Evolutionary conservation across 2,329 filamentous ascomycete species (phyloP), one percentile per base, ranked within the genome.

Genomic region (Gremmenia infestans): DNA sequence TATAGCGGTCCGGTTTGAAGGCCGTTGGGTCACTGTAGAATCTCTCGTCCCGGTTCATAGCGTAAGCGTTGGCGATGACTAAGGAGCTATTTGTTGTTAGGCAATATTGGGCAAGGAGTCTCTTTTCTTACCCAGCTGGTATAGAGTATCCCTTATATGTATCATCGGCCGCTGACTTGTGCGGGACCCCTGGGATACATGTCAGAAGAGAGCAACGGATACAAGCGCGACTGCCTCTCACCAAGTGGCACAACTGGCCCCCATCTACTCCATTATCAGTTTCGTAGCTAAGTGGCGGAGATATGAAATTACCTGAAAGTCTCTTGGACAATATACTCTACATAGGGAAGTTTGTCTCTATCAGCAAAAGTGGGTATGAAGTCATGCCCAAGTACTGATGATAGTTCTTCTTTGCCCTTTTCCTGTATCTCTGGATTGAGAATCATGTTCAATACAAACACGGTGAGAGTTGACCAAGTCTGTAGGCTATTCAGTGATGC

Each of bases 101-200:
- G 56, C 14, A 75, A 59, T 19, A 75, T 55, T 4, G 66, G 67
- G 0, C 9, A 15, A 14, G 2, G 37, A 15, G 9, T 19, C 15
- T 32, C 2, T 71, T 63, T 8, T 36, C n/a, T 14, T 12, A 39
- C 19, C 81, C 81, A 15, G 76, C 76, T 14, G 80, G 80, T 50
- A 85, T 81, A 58, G 76, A 74, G 64, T 79, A 78, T 43, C 77
- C 80, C 35, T 78, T 72, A 62, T 83, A 84, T 12, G 75, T 71
- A 52, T 83, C 81, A 49, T 83, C 81, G 49, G 76, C 68, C 2
- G 77, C 71, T 14, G 78, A 73, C 47, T 71, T 74, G 64, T 84
- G 81, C 1, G 81, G 81, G 37, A 84, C 76, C 5, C 75, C 78
- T 53, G 17, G 2, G 17, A 12, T 52, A 37, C 7, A 23, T 43